A percentile compares a stretch with the other conserved stretches of the same genome.
Conservation (phyloP, 192 early-diverging fungal species). For the Backusella psychrophila region DNA sequence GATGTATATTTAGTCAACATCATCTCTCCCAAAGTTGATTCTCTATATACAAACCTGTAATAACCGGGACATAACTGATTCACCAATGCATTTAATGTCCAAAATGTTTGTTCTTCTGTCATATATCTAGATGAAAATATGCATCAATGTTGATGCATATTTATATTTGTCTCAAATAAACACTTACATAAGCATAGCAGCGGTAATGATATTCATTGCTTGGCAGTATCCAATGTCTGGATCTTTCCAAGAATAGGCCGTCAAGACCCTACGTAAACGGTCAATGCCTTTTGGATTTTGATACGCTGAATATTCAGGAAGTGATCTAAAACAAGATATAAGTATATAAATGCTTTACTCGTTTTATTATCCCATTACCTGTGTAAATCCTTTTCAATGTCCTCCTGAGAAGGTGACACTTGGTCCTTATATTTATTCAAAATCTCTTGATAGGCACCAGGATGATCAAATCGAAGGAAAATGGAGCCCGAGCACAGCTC, state of each 20-base stretch:
- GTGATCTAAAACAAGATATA: constrained; percentile 49
- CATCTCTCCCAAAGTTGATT: background rate
- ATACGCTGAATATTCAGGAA: constrained; percentile 94
- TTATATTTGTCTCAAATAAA: background rate
- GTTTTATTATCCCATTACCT: background rate
- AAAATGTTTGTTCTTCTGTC: constrained; percentile 97
- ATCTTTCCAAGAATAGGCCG: constrained; percentile 80
- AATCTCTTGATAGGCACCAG: constrained; percentile 70
- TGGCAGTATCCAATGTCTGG: constrained; percentile 98
- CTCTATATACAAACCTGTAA: constrained; percentile 45
- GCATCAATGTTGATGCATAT: background rate
- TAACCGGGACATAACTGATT: constrained; percentile 92
- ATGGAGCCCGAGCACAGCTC: constrained; percentile 83
- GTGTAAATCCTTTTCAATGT: constrained; percentile 91
- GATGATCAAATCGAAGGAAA: constrained; percentile 72
- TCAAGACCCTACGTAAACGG: constrained; percentile 86
- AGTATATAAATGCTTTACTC: background rate
- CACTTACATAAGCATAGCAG: constrained; percentile 82
- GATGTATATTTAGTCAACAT: background rate
- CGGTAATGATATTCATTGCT: constrained; percentile 99
- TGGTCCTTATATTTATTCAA: constrained; percentile 55
- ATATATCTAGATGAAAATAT: constrained; percentile 55
- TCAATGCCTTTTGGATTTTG: constrained; percentile 90
- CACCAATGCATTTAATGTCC: constrained; percentile 88
- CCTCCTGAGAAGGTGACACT: constrained; percentile 71